phyloP scores from a whole-genome alignment of 768 basidiomycete species.

The Lactifluus piperatus region DNA sequence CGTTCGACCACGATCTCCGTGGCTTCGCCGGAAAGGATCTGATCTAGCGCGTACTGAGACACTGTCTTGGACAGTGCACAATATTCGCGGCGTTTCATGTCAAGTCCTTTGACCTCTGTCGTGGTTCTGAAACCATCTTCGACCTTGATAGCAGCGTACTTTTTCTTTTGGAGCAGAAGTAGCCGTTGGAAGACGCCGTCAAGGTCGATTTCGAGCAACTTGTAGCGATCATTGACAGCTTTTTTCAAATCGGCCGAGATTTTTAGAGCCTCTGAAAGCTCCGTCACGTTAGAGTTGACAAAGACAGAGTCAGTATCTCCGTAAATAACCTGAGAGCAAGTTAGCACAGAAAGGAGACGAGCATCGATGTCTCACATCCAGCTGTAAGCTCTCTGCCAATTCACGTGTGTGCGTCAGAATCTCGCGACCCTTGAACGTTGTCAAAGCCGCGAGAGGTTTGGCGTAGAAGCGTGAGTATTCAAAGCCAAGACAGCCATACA shows the following conservation, averaged over 20 bases:
- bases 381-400: constrained; percentile 78
- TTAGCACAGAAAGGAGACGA: background rate
- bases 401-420: constrained; percentile 91
- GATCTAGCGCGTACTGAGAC: constrained; percentile 88
- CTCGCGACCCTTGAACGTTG: constrained; percentile 96
- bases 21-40: constrained; percentile 83
- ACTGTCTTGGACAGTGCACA: constrained; percentile 85
- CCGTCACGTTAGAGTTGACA: constrained; percentile 90
- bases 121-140: constrained; percentile 71
- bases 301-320: constrained; percentile 99
- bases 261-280: constrained; percentile 80
- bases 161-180: constrained; percentile 94
- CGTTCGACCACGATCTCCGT: constrained; percentile 84
- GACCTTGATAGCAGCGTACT: constrained; percentile 95
- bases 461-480: constrained; percentile 97
- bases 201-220: constrained; percentile 91
- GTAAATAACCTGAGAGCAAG: constrained; percentile 72
- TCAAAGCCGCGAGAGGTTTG: constrained; percentile 91
- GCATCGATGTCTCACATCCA: constrained; percentile 51
- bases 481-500: constrained; percentile 99
- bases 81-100: constrained; percentile 98
- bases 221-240: constrained; percentile 92
- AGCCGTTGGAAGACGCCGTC: constrained; percentile 91
- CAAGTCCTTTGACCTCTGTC: constrained; percentile 91
- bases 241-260: constrained; percentile 93